phyloP scores from a whole-genome alignment of 495 filamentous ascomycete species.

The Recurvomyces mirabilis region DNA sequence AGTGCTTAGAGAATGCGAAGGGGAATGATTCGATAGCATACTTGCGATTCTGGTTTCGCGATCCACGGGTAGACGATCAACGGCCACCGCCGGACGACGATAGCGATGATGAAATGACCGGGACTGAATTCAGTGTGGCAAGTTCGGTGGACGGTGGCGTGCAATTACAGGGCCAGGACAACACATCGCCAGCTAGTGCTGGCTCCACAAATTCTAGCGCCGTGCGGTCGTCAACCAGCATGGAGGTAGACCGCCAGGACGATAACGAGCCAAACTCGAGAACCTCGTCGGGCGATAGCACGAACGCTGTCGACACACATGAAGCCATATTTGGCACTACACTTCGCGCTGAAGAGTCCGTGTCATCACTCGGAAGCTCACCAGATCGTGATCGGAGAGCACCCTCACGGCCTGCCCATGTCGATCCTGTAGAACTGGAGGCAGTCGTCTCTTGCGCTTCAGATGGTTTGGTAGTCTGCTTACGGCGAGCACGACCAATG shows the following conservation, averaged over 20 bases:
- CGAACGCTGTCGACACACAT: conserved; percentile 22
- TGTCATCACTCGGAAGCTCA: conserved; percentile 29
- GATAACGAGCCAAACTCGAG: conserved; percentile 9
- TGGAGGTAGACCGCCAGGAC: conserved; percentile 19
- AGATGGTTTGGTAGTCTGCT: conserved; percentile 74
- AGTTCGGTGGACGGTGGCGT: conserved; percentile 30
- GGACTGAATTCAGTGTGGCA: conserved; percentile 20
- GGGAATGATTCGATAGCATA: conserved; percentile 92
- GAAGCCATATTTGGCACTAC: conserved; percentile 34
- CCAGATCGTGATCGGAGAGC: background rate
- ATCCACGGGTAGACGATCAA: conserved; percentile 48
- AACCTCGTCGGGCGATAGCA: conserved; percentile 25
- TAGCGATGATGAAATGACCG: conserved; percentile 29
- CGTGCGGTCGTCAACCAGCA: conserved; percentile 2
- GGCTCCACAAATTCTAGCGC: conserved; percentile 5
- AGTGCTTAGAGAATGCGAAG: conserved; percentile 73
- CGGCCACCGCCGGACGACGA: conserved; percentile 28
- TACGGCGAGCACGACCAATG: conserved; percentile 62
- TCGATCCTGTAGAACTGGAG: conserved; percentile 53
- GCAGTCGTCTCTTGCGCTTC: conserved; percentile 86
- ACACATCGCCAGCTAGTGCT: conserved; percentile 1
- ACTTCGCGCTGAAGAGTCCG: conserved; percentile 26
- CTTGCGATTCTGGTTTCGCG: conserved; percentile 76
- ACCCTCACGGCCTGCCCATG: conserved; percentile 9
- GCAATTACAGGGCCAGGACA: conserved; percentile 16